Percentiles rank a stretch among this genome's conserved stretches.
Conservation (phyloP, 31 red algal species). For the Endocladia muricata region DNA sequence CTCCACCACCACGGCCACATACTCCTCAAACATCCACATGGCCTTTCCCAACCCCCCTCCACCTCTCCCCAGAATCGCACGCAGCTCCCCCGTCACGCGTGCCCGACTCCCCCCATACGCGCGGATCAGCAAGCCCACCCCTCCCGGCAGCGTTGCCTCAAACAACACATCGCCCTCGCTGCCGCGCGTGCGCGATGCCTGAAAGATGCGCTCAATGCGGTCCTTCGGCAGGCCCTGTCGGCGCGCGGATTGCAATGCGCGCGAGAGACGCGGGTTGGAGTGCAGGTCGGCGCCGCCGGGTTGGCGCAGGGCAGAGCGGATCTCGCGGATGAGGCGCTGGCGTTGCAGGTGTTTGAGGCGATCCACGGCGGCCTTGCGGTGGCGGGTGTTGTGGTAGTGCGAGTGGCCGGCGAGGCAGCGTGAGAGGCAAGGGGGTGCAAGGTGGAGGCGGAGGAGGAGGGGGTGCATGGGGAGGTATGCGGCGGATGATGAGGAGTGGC, state of each 20-base stretch:
- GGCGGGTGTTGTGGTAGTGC: conserved; percentile 57
- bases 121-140: conserved; percentile 16
- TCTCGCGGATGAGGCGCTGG: conserved; percentile 31
- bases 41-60: conserved; percentile 44
- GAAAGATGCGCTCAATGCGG: conserved; percentile 20
- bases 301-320: conserved; percentile 24
- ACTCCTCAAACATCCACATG: conserved; percentile 37
- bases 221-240: conserved; percentile 33
- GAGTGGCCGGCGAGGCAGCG: conserved; percentile 19
- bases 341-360: conserved; percentile 1
- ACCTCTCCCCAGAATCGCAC: conserved; percentile 21
- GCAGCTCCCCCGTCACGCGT: conserved; percentile 26
- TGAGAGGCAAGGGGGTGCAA: no score
- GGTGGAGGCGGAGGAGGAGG: no score
- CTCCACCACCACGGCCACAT: conserved; percentile 16
- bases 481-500: no score
- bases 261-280: conserved; percentile 27
- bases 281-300: conserved; percentile 14
- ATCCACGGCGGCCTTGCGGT: conserved; percentile 56
- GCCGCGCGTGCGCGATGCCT: background rate
- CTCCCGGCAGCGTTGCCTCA: conserved; percentile 37
- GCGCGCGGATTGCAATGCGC: conserved; percentile 29
- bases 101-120: background rate
- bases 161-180: conserved; percentile 13
- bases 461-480: no score